Evolutionary conservation across 2,329 filamentous ascomycete species (phyloP).

Genomic region (Trichoderma hamatum): DNA sequence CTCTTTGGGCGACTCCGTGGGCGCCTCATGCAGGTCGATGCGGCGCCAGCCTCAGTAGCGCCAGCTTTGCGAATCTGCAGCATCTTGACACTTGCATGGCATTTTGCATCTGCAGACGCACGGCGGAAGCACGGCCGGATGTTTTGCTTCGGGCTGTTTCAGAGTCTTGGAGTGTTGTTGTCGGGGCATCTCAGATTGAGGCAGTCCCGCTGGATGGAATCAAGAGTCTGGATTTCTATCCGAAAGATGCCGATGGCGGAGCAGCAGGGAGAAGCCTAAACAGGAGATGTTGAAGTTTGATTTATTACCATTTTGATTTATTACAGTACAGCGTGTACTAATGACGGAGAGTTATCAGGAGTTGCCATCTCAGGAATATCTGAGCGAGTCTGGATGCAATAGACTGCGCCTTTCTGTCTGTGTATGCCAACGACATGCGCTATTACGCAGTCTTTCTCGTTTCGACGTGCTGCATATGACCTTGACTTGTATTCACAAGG

Average conservation of each 20-base stretch:
- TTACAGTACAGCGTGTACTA: too few relatives aligned
- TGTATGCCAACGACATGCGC: background rate
- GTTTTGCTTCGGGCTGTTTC: background rate
- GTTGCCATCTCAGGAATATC: background rate
- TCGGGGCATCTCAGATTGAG: background rate
- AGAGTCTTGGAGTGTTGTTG: background rate
- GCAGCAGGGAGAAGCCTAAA: background rate
- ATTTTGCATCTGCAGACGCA: background rate
- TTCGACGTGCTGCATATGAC: too few relatives aligned
- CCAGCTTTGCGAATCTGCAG: background rate
- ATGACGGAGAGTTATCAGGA: background rate
- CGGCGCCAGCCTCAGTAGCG: background rate
- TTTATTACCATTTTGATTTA: too few relatives aligned
- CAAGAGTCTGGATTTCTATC: background rate
- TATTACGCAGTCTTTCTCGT: background rate
- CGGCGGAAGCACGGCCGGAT: background rate
- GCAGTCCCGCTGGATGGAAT: conserved; percentile 1
- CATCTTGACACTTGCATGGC: background rate
- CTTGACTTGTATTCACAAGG: too few relatives aligned
- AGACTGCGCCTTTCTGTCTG: too few relatives aligned
- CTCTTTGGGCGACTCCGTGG: conserved; percentile 27
- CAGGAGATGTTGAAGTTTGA: background rate
- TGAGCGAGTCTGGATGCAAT: background rate
- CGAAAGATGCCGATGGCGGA: conserved; percentile 19
- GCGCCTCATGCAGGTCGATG: conserved; percentile 25